Conservation (phyloP, 2,329 filamentous ascomycete genomes). For the Sporothrix pallida region DNA sequence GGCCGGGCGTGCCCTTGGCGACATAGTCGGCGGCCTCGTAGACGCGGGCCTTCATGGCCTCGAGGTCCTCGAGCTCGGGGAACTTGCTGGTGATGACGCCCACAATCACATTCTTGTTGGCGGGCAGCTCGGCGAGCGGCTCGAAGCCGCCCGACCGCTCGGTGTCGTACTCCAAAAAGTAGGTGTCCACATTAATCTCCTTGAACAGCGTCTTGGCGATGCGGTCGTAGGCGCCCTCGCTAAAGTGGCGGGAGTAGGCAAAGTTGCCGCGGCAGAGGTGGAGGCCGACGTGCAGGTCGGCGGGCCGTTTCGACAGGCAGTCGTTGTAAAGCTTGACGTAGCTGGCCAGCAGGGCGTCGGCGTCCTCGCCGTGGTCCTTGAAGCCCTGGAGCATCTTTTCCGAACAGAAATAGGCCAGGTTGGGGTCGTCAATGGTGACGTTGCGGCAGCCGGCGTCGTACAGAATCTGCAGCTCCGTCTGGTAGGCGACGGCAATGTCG, state of each 20-base stretch:
- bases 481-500: constrained; percentile 58
- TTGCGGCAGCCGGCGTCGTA: constrained; percentile 58
- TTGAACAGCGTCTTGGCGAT: constrained; percentile 67
- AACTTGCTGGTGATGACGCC: constrained; percentile 55
- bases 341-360: constrained; percentile 69
- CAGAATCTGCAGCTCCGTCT: constrained; percentile 54
- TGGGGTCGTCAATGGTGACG: constrained; percentile 67
- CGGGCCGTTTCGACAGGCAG: constrained; percentile 64
- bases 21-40: constrained; percentile 67
- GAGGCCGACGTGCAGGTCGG: constrained; percentile 72
- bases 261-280: constrained; percentile 71
- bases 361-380: constrained; percentile 61
- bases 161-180: constrained; percentile 54
- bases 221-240: constrained; percentile 67
- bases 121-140: constrained; percentile 64
- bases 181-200: constrained; percentile 64
- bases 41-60: constrained; percentile 60
- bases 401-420: constrained; percentile 70
- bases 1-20: constrained; percentile 63
- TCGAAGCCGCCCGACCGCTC: constrained; percentile 65
- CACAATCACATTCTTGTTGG: constrained; percentile 65
- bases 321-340: constrained; percentile 79
- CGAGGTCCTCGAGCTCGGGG: constrained; percentile 49
- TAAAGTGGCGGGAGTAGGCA: constrained; percentile 66
- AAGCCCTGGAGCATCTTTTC: constrained; percentile 68